Percentiles rank a stretch among this genome's conserved stretches.
These are phyloP conservation scores for Leishmania guyanensis DNA, from an alignment of 208 protist species.

Conservation along the genomic window DNA sequence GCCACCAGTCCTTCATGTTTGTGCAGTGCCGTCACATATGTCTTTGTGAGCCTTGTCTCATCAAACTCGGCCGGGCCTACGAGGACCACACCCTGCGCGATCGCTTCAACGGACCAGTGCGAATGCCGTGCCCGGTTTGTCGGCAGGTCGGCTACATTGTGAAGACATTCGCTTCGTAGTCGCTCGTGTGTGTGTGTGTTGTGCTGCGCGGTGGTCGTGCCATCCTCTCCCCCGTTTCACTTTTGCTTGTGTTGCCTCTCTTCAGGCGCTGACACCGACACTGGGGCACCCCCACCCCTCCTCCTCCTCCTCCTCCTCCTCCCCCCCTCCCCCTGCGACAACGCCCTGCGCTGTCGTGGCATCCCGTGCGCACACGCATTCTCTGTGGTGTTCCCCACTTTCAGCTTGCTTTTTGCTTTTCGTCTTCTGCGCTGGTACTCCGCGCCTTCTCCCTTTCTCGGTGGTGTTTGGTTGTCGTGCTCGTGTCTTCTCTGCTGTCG, in stretches of 20 bases:
- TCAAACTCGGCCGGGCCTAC: conserved; percentile 13
- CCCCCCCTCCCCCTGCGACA: not conserved
- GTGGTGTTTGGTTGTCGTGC: no score
- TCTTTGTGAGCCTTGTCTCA: conserved; percentile 32
- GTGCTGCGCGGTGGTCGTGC: no score
- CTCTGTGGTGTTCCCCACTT: not conserved
- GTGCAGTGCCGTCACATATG: conserved; percentile 30
- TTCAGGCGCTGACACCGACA: not conserved
- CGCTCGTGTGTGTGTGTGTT: not conserved
- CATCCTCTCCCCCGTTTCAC: not conserved
- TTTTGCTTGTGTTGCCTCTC: not conserved
- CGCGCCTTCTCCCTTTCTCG: not conserved
- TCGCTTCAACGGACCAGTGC: conserved; percentile 14
- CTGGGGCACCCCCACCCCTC: not conserved
- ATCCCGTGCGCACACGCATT: not conserved
- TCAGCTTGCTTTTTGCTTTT: not conserved
- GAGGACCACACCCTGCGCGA: conserved; percentile 1
- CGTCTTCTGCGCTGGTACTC: not conserved
- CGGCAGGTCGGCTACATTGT: not conserved
- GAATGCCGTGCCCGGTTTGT: conserved; percentile 17
- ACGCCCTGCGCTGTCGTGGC: not conserved
- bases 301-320: not conserved
- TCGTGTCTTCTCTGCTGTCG: no score
- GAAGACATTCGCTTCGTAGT: conserved; percentile 2
- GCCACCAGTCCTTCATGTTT: conserved; percentile 25